Evolutionary conservation across 208 protist genomes (phyloP).

Genomic region (Trypanosoma lewisi): DNA sequence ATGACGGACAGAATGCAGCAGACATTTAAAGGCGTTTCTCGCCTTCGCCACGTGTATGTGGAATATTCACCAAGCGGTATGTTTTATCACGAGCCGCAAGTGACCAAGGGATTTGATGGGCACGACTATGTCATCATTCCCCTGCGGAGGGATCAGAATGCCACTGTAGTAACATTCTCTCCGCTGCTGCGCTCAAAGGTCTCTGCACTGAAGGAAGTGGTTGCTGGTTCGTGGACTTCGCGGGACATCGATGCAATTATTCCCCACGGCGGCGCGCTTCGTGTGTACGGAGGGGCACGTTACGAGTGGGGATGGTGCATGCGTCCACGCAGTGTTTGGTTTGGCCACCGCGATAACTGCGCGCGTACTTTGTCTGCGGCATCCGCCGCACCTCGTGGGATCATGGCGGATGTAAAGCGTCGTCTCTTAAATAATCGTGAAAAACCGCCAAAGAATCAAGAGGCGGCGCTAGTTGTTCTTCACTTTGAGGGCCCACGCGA

Average conservation of each 20-base stretch:
- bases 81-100: slow-evolving; percentile 58
- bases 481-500: slow-evolving; percentile 83
- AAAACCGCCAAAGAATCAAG: slow-evolving; percentile 4
- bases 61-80: slow-evolving; percentile 77
- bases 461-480: slow-evolving; percentile 77
- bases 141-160: slow-evolving; percentile 46
- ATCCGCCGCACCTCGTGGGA: not conserved
- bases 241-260: slow-evolving; percentile 74
- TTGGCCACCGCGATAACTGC: slow-evolving; percentile 49
- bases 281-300: slow-evolving; percentile 68
- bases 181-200: slow-evolving; percentile 66
- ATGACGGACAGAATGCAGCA: slow-evolving; percentile 46
- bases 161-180: slow-evolving; percentile 72
- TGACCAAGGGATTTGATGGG: slow-evolving; percentile 75
- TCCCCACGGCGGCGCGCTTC: slow-evolving; percentile 56
- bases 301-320: slow-evolving; percentile 88
- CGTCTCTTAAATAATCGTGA: not conserved
- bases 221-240: slow-evolving; percentile 73
- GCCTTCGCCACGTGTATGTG: slow-evolving; percentile 83
- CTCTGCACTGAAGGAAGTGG: slow-evolving; percentile 51
- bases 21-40: slow-evolving; percentile 50
- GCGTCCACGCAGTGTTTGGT: slow-evolving; percentile 63
- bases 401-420: not conserved
- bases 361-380: slow-evolving; percentile 10
- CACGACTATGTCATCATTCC: slow-evolving; percentile 90